A percentile compares a stretch with the other conserved stretches of the same genome.
Conservation (phyloP, 495 filamentous ascomycete species). For the Wilcoxina mikolae region DNA sequence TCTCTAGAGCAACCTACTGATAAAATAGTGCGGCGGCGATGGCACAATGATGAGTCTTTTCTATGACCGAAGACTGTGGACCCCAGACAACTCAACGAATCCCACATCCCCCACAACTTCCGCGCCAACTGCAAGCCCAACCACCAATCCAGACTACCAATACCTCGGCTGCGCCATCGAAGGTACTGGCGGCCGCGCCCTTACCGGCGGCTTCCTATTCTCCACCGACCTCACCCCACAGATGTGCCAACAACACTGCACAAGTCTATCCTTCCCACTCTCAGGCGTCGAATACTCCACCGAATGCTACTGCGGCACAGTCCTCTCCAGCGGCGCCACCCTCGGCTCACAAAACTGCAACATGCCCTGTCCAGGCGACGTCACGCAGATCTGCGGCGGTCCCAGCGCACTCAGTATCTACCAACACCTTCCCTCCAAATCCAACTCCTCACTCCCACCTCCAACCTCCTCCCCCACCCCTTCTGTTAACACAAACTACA, state of each 20-base stretch:
- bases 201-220: constrained; percentile 30
- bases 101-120: constrained; percentile 1
- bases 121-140: not conserved
- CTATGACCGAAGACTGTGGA: constrained; percentile 26
- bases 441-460: not conserved
- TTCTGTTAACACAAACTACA: constrained; percentile 29
- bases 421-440: constrained; percentile 19
- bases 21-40: constrained; percentile 31
- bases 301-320: constrained; percentile 56
- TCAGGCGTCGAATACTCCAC: constrained; percentile 55
- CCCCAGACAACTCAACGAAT: constrained; percentile 8
- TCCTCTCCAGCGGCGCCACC: constrained; percentile 17
- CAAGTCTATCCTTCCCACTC: constrained; percentile 34
- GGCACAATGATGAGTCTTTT: constrained; percentile 33
- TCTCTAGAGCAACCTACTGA: not conserved
- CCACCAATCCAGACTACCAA: constrained; percentile 7
- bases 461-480: constrained; percentile 3
- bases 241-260: constrained; percentile 38
- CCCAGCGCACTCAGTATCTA: constrained; percentile 42
- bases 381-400: constrained; percentile 43
- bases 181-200: constrained; percentile 36
- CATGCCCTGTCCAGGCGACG: constrained; percentile 43
- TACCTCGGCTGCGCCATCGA: constrained; percentile 45
- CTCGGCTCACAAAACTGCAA: constrained; percentile 33
- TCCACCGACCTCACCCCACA: constrained; percentile 24